Evolutionary conservation across 2,329 filamentous ascomycete species (phyloP), one percentile per base, ranked within the genome.

Genomic region (Sporothrix mexicana): DNA sequence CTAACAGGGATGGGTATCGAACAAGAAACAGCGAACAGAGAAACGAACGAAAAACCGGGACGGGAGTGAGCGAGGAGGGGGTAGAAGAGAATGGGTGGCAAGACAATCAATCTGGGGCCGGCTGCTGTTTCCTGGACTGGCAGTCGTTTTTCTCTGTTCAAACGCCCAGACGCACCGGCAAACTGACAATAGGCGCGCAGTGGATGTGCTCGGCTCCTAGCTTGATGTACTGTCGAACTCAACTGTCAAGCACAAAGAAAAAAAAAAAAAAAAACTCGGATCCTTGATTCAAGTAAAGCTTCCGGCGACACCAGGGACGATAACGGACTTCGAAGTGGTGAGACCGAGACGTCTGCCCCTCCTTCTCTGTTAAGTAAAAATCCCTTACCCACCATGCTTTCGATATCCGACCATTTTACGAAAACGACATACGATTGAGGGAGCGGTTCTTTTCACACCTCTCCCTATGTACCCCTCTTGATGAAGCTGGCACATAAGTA

Each of bases 101-200:
- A 61, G 25, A 51, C 36, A 45, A 49, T 61, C 23, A 70, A 70
- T 62, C 43, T 49, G 55, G 23, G n/a, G 67, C 67, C 30, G 51
- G 12, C 13, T 25, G 10, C 20, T 36, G 17, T 59, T 57, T 47
- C 67, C 51, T 57, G 36, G 51, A 25, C 25, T 66, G 41, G 62
- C 43, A 67, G 13, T 20, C 45, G 67, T 20, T 17, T 41, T 53
- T 23, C 45, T 36, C 5, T 49, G 45, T 25, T 23, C 43, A 67
- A 30, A 67, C 64, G 45, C 20, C 15, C n/a, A 43, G 25, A 47
- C 51, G 17, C 49, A 36, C 67, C 51, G n/a, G 36, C 36, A 69
- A 30, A 59, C 67, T n/a, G 67, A 69, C 59, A 69, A 57, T n/a
- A 69, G 36, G n/a, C 36, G 67, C 49, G 36, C 17, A 20, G 51